phyloP scores from a whole-genome alignment of 2,329 filamentous ascomycete species.

The Fusarium sacchari region DNA sequence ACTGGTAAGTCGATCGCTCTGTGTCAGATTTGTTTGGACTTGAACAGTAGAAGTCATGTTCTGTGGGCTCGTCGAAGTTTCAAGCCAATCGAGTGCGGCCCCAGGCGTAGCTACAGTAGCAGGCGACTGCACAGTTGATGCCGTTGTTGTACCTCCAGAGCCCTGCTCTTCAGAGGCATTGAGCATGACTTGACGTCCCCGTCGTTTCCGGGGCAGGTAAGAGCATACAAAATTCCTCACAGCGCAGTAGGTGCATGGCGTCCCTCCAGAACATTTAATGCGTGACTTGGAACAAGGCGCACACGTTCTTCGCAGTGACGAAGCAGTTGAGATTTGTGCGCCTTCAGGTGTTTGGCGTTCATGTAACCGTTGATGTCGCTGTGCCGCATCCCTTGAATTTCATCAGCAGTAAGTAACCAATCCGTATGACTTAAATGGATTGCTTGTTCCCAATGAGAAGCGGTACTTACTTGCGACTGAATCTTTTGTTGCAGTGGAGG shows the following conservation, averaged over 20 bases:
- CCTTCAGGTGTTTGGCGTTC: neutral
- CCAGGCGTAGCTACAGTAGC: neutral
- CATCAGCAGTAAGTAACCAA: rapidly evolving
- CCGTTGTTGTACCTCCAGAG: neutral
- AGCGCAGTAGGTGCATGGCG: neutral
- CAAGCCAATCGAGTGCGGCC: neutral
- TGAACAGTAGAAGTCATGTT: neutral
- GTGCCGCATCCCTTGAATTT: neutral
- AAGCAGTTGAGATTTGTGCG: neutral
- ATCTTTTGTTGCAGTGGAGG: neutral
- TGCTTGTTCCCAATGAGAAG: rapidly evolving
- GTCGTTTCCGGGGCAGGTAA: neutral
- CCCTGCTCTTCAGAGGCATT: neutral
- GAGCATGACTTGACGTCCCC: neutral
- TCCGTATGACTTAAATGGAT: rapidly evolving
- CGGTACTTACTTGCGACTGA: neutral
- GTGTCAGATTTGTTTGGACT: neutral
- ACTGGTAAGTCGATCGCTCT: neutral
- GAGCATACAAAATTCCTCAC: neutral
- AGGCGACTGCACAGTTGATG: neutral
- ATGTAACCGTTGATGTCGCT: neutral
- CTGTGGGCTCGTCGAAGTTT: neutral
- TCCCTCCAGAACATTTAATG: neutral
- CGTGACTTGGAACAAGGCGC: neutral
- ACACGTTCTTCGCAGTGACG: neutral